Percentiles rank a stretch among this genome's conserved stretches.
These are phyloP conservation scores for Candida incommunis DNA, from an alignment of 805 yeast species.

Conservation along the genomic window DNA sequence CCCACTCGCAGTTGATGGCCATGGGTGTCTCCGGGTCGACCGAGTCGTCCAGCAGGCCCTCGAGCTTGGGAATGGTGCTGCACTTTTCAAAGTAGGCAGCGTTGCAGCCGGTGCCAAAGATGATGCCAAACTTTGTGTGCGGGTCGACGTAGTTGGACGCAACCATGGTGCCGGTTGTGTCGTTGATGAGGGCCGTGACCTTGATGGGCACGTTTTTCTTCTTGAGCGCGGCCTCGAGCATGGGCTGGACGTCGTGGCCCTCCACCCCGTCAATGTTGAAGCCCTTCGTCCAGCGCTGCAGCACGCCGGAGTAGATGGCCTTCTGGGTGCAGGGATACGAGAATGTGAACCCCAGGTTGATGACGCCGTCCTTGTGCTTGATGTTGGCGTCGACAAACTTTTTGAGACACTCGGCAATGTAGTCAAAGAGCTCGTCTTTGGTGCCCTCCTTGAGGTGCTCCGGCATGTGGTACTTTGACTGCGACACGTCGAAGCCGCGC, in stretches of 20 bases:
- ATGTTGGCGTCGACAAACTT: conserved; percentile 59
- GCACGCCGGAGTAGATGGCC: conserved; percentile 70
- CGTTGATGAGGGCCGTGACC: conserved; percentile 88
- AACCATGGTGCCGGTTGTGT: conserved; percentile 92
- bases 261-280: conserved; percentile 88
- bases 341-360: conserved; percentile 90
- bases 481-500: conserved; percentile 71
- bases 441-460: conserved; percentile 64
- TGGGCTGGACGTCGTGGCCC: conserved; percentile 85
- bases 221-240: conserved; percentile 67
- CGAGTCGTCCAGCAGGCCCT: conserved; percentile 53
- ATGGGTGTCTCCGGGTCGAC: conserved; percentile 51
- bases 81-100: conserved; percentile 87
- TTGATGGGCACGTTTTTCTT: conserved; percentile 57
- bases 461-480: conserved; percentile 77
- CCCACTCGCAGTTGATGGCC: conserved; percentile 98
- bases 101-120: conserved; percentile 95
- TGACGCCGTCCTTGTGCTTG: conserved; percentile 31
- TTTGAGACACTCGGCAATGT: conserved; percentile 71
- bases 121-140: conserved; percentile 82
- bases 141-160: conserved; percentile 90
- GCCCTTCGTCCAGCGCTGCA: conserved; percentile 97
- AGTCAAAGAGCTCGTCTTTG: conserved; percentile 61
- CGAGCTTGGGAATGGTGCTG: conserved; percentile 63
- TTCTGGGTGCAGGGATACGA: conserved; percentile 68